Evolutionary conservation across 2,329 filamentous ascomycete genomes (phyloP).

Genomic region (Aspergillus vadensis): DNA sequence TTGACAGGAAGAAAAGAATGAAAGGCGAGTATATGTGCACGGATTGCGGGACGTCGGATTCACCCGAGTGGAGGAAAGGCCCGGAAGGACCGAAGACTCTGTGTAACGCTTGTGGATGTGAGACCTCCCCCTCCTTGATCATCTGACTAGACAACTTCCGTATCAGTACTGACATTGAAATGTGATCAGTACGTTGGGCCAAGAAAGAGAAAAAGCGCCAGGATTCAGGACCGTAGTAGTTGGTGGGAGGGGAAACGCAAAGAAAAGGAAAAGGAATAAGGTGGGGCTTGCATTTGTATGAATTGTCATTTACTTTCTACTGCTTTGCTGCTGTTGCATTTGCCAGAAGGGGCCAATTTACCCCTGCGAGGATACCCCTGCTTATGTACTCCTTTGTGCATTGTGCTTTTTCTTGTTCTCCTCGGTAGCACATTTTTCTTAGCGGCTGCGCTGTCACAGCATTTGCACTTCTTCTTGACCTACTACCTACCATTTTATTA

Average conservation of each 20-base stretch:
- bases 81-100: slow-evolving; percentile 90
- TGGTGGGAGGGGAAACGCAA: background rate
- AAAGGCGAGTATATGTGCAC: slow-evolving; percentile 96
- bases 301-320: background rate
- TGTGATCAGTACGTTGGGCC: slow-evolving; percentile 55
- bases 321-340: background rate
- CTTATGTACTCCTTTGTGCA: background rate
- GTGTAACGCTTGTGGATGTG: slow-evolving; percentile 91
- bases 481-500: background rate
- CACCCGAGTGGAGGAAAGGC: slow-evolving; percentile 93
- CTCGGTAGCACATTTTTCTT: background rate
- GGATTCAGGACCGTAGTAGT: slow-evolving; percentile 21
- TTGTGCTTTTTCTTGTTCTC: background rate
- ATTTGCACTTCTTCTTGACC: background rate
- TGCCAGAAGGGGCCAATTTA: background rate
- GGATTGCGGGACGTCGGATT: slow-evolving; percentile 91
- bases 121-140: slow-evolving; percentile 31
- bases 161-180: background rate
- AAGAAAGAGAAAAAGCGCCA: slow-evolving; percentile 75
- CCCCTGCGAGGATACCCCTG: slow-evolving; percentile 12
- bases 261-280: background rate
- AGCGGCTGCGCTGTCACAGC: background rate
- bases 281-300: background rate
- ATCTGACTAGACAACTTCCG: background rate
- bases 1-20: slow-evolving; percentile 80